These are phyloP conservation scores for Leishmania turanica DNA, from an alignment of 208 protist genomes.

Conservation along the genomic window DNA sequence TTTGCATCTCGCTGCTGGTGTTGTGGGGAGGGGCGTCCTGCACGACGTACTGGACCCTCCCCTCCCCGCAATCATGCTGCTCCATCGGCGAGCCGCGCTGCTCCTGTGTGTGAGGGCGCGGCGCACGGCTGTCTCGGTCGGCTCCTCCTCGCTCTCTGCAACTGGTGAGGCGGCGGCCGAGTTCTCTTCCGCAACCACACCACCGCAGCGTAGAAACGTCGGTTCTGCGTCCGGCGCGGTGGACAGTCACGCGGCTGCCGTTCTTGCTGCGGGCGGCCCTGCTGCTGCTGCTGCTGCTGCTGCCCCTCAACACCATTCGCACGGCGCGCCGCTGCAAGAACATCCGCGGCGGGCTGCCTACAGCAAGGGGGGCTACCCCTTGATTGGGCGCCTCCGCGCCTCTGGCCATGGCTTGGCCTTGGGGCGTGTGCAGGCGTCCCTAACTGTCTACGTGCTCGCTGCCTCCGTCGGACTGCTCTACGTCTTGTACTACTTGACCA, in stretches of 20 bases:
- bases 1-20: background rate
- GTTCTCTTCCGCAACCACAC: background rate
- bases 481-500: constrained; percentile 61
- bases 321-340: background rate
- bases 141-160: background rate
- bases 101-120: background rate
- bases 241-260: background rate
- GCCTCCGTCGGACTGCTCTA: constrained; percentile 26
- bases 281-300: background rate
- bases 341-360: constrained; percentile 4
- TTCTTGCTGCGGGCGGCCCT: background rate
- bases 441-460: constrained; percentile 36
- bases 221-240: background rate
- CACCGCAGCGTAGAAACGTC: background rate
- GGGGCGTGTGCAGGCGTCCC: constrained; percentile 23
- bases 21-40: background rate
- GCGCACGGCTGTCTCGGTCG: background rate
- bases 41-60: background rate
- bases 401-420: constrained; percentile 32
- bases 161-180: background rate
- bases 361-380: constrained; percentile 40
- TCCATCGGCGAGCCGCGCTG: constrained; percentile 3
- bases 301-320: background rate
- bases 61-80: background rate
- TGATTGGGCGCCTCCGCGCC: constrained; percentile 49